Percentiles rank a stretch among this genome's conserved stretches.
Evolutionary conservation across 1,139 yeast species (phyloP).

Genomic region (Candida gigantensis): DNA sequence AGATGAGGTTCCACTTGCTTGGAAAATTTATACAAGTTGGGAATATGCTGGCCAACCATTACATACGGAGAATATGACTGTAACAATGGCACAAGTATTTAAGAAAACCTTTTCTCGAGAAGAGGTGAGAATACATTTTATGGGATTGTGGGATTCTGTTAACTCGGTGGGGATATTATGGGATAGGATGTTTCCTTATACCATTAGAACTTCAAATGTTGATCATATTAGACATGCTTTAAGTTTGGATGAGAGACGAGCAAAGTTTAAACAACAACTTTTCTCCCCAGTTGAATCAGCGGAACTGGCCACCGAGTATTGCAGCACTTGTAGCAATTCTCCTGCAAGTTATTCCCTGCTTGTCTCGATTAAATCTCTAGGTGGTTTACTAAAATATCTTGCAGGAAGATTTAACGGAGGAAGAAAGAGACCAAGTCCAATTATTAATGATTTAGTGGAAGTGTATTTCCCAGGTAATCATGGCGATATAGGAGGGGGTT

Average conservation of each 20-base stretch:
- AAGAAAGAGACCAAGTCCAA: slow-evolving; percentile 5
- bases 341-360: slow-evolving; percentile 2
- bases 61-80: slow-evolving; percentile 37
- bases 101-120: slow-evolving; percentile 50
- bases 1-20: slow-evolving; percentile 56
- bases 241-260: slow-evolving; percentile 64
- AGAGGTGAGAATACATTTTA: slow-evolving; percentile 48
- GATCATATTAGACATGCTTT: slow-evolving; percentile 65
- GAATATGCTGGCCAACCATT: slow-evolving; percentile 60
- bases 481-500: slow-evolving; percentile 68
- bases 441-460: slow-evolving; percentile 30
- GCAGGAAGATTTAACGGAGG: slow-evolving; percentile 10
- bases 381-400: slow-evolving; percentile 7
- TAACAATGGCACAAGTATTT: slow-evolving; percentile 51
- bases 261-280: slow-evolving; percentile 58
- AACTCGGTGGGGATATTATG: slow-evolving; percentile 61
- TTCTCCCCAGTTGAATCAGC: slow-evolving; percentile 34
- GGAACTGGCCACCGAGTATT: not conserved
- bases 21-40: slow-evolving; percentile 64
- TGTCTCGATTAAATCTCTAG: slow-evolving; percentile 7
- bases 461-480: slow-evolving; percentile 70
- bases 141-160: slow-evolving; percentile 70
- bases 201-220: slow-evolving; percentile 51
- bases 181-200: slow-evolving; percentile 58
- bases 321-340: slow-evolving; percentile 4